Base-by-base conservation (phyloP, 1,139 yeast genomes). In the Suhomyces chickasaworum region DNA sequence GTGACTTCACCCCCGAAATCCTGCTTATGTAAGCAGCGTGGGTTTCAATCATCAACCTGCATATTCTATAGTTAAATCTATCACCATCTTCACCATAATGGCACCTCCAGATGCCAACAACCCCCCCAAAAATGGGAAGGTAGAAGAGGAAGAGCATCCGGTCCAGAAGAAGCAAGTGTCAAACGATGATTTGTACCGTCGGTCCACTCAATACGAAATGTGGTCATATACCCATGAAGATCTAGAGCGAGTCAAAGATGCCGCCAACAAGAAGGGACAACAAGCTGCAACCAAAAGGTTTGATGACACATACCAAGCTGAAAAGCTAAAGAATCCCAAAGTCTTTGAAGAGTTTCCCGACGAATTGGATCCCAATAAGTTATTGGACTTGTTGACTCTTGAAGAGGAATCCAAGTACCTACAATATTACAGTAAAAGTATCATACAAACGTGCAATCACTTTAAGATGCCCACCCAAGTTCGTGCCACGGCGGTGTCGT, bases 121-220 rank as follows among this genome's bases (percentile, higher is more conserved):
- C 23, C n/a, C n/a, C 22, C 22, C 20, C 17, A 15, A 21, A 7
- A 44, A 32, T 35, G 32, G 16, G 18, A 31, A 36, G 32, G n/a
- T 33, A n/a, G 43, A 45, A 22, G 27, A 20, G 16, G 44, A 36
- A 13, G 13, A 44, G 8, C 30, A 18, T 15, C 36, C 39, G 9
- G 20, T 27, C 30, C 37, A 43, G 30, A 41, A 44, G 37, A 37
- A 32, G 12, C 33, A 37, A 16, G 51, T 61, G 13, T 50, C 86
- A 2, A 85, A 81, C 53, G 98, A 93, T 64, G 98, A 91, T 53
- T 69, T 93, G 39, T 93, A 89, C 64, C 77, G 98, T 45, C 78
- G 90, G 42, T 88, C 97, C 5, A 78, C 95, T 0, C 99, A 93
- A 67, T 93, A 77, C 62, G 74, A 85, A 45, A 51, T 81, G 17